Evolutionary conservation across 345 rosid genomes (phyloP), one percentile per base, ranked within the genome.

Genomic region (Linum lewisii): DNA sequence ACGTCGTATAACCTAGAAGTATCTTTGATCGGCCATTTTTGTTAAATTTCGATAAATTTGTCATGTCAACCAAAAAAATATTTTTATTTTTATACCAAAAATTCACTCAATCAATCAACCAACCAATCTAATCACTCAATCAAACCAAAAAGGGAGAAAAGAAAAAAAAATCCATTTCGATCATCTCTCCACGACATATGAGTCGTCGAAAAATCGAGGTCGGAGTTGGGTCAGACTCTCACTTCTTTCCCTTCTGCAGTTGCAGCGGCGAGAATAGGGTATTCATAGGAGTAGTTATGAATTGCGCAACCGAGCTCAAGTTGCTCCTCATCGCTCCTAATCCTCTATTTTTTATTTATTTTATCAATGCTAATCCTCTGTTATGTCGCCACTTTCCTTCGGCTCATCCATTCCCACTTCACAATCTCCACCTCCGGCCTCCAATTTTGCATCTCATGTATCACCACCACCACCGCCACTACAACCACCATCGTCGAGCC

Each of bases 241-340:
- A n/a, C 20, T 57, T 21, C 42, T 24, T 38, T 22, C 13, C 10
- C 24, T 34, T 7, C n/a, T n/a, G 56, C 20, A 71, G 64, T 50
- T 52, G 57, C 50, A 65, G 71, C 5, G 76, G 77, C 15, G 81
- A 78, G 24, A 78, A 80, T 67, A 79, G 73, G 78, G 63, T 81
- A 66, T 63, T 82, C 0, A 52, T 78, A 11, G 82, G 83, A 13
- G 70, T 85, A n/a, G 66, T 79, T 11, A 77, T 88, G 72, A 83
- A 81, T 73, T 90, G 86, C 70, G 84, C 87, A 8, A 81, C 89
- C 0, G 94, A 90, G 75, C 86, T 90, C 19, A 87, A 87, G 65
- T 71, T 82, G 23, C 69, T 77, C 22, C 24, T 87, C 51, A 71
- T 70, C 14, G 78, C 89, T 62, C 81, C n/a, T n/a, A n/a, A n/a